phyloP scores from a whole-genome alignment of 1,139 yeast genomes.

The Yamadazyma epiphylla region DNA sequence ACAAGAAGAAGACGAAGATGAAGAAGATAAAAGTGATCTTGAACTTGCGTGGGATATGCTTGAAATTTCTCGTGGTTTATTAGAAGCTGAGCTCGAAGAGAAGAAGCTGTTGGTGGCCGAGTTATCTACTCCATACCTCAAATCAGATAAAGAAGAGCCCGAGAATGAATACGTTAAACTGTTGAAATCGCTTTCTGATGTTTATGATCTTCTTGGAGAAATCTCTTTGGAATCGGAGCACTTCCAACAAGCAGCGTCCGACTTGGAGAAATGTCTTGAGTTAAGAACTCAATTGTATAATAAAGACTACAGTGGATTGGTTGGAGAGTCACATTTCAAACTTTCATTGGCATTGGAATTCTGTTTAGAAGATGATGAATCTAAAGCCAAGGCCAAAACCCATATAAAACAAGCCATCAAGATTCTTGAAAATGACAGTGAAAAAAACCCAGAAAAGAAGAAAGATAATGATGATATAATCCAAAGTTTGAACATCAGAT shows the following conservation, averaged over 20 bases:
- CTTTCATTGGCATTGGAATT: constrained; percentile 78
- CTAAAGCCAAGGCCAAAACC: constrained; percentile 50
- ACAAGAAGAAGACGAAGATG: constrained; percentile 26
- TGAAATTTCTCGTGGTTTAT: constrained; percentile 69
- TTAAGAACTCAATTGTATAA: constrained; percentile 53
- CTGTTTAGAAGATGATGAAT: constrained; percentile 48
- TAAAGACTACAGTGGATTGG: constrained; percentile 48
- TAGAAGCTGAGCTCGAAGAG: constrained; percentile 41
- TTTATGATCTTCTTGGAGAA: constrained; percentile 81
- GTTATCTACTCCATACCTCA: constrained; percentile 29
- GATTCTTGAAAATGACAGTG: constrained; percentile 47
- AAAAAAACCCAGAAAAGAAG: constrained; percentile 23
- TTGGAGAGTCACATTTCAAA: constrained; percentile 81
- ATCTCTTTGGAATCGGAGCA: constrained; percentile 84
- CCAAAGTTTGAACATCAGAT: constrained; percentile 50
- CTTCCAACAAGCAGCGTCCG: constrained; percentile 70
- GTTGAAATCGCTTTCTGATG: constrained; percentile 62
- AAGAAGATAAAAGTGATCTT: constrained; percentile 64
- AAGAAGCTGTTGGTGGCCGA: constrained; percentile 12
- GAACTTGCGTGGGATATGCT: constrained; percentile 86
- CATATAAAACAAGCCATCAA: constrained; percentile 61
- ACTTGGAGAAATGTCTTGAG: constrained; percentile 54
- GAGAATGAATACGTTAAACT: constrained; percentile 30
- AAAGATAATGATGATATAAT: constrained; percentile 49
- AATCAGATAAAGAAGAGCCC: constrained; percentile 29